Evolutionary conservation across 352 stramenopile species (phyloP).

Genomic region (Lagenidium giganteum): DNA sequence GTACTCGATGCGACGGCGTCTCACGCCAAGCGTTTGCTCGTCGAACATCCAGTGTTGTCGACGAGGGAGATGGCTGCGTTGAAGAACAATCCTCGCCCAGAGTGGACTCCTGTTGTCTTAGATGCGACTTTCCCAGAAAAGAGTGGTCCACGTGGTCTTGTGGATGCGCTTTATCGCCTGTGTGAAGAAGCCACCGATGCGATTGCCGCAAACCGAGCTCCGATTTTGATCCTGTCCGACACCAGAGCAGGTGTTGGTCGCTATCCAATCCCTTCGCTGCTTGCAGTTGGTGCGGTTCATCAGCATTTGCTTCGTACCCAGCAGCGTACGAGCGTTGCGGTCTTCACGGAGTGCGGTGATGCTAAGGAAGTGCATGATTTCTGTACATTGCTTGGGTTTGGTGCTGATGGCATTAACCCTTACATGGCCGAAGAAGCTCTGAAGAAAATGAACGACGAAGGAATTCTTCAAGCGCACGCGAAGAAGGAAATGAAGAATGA

Average conservation of each 20-base stretch:
- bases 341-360: slow-evolving; percentile 94
- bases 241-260: slow-evolving; percentile 80
- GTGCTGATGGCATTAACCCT: slow-evolving; percentile 93
- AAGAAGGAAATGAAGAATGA: slow-evolving; percentile 49
- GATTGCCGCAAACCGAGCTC: slow-evolving; percentile 70
- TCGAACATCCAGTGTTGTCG: slow-evolving; percentile 93
- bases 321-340: slow-evolving; percentile 81
- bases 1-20: slow-evolving; percentile 82
- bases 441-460: slow-evolving; percentile 94
- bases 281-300: slow-evolving; percentile 94
- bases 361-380: slow-evolving; percentile 96
- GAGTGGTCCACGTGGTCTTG: slow-evolving; percentile 52
- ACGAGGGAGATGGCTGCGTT: slow-evolving; percentile 91
- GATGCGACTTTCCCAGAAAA: slow-evolving; percentile 65
- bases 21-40: slow-evolving; percentile 81
- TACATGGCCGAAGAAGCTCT: slow-evolving; percentile 95
- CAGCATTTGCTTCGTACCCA: slow-evolving; percentile 94
- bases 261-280: slow-evolving; percentile 92
- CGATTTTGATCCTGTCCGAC: slow-evolving; percentile 92
- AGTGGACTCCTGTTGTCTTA: slow-evolving; percentile 54
- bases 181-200: slow-evolving; percentile 92
- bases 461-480: slow-evolving; percentile 64
- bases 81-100: slow-evolving; percentile 65
- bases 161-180: slow-evolving; percentile 88
- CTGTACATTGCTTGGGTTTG: slow-evolving; percentile 91